Evolutionary conservation across 1,284 basidiomycete genomes (phyloP).

Genomic region (Moesziomyces sp.): DNA sequence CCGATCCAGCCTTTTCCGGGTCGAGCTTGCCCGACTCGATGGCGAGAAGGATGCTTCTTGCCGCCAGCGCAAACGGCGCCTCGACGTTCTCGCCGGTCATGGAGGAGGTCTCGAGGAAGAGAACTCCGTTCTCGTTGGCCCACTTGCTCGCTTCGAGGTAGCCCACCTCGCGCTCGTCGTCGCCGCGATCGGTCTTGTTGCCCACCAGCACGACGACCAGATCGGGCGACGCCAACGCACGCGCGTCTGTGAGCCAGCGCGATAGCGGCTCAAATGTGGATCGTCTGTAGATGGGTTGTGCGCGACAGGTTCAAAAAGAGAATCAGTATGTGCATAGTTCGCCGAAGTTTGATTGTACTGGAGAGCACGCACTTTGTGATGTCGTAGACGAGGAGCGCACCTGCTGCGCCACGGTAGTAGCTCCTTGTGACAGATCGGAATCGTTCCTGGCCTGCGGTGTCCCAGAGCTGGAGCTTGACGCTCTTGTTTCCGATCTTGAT

Average conservation of each 20-base stretch:
- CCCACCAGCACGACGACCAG: conserved; percentile 91
- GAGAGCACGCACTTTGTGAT: conserved; percentile 80
- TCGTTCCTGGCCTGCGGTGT: conserved; percentile 60
- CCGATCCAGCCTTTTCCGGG: conserved; percentile 90
- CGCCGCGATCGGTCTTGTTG: conserved; percentile 87
- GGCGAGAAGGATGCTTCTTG: conserved; percentile 87
- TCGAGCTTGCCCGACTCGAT: conserved; percentile 92
- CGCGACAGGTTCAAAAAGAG: background rate
- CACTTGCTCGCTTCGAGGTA: conserved; percentile 92
- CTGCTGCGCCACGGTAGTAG: conserved; percentile 90
- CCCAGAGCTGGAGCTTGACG: conserved; percentile 79
- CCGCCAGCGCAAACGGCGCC: conserved; percentile 89
- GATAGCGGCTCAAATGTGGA: conserved; percentile 80
- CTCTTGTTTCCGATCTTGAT: conserved; percentile 89
- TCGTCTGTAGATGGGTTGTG: conserved; percentile 55
- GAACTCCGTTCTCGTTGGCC: conserved; percentile 85
- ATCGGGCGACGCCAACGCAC: conserved; percentile 85
- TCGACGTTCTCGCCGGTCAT: conserved; percentile 92
- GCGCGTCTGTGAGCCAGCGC: conserved; percentile 89
- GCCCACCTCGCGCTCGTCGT: conserved; percentile 92
- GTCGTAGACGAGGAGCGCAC: conserved; percentile 86
- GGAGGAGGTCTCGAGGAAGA: conserved; percentile 90
- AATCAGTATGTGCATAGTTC: background rate
- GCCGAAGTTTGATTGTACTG: background rate
- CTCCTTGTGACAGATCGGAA: conserved; percentile 91